Evolutionary conservation across 495 filamentous ascomycete species (phyloP).

Genomic region (Aspergillus diversus): DNA sequence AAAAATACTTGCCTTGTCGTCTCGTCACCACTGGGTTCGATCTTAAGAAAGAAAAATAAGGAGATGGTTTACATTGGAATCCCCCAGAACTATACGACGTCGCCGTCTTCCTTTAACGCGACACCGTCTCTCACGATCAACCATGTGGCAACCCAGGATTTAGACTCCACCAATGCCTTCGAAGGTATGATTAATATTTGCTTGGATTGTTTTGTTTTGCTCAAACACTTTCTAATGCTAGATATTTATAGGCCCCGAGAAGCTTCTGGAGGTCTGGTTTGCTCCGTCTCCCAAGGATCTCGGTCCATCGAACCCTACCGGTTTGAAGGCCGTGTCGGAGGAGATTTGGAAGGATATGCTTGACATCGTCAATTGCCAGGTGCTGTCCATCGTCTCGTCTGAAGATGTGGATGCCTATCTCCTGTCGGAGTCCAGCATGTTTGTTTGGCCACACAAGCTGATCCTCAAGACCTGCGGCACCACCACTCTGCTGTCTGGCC

Average conservation of each 20-base stretch:
- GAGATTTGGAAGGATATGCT: constrained; percentile 97
- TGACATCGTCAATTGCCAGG: constrained; percentile 97
- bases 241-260: constrained; percentile 77
- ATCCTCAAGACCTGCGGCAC: constrained; percentile 99
- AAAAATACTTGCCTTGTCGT: background rate
- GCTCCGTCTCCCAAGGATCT: constrained; percentile 79
- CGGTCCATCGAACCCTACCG: constrained; percentile 66
- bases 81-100: constrained; percentile 76
- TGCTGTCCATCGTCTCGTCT: constrained; percentile 92
- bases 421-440: constrained; percentile 98
- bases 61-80: constrained; percentile 85
- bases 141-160: constrained; percentile 88
- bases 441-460: constrained; percentile 98
- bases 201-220: background rate
- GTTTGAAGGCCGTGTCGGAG: constrained; percentile 81
- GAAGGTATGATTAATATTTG: constrained; percentile 64
- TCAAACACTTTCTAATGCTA: constrained; percentile 9
- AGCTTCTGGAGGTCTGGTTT: constrained; percentile 99
- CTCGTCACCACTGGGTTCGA: background rate
- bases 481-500: constrained; percentile 86
- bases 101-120: constrained; percentile 73
- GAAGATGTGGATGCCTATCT: constrained; percentile 97
- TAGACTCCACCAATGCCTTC: constrained; percentile 96
- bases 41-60: constrained; percentile 29
- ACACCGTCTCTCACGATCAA: constrained; percentile 95